Base-by-base conservation (phyloP, 1,284 basidiomycete species). In the Malassezia caprae region DNA sequence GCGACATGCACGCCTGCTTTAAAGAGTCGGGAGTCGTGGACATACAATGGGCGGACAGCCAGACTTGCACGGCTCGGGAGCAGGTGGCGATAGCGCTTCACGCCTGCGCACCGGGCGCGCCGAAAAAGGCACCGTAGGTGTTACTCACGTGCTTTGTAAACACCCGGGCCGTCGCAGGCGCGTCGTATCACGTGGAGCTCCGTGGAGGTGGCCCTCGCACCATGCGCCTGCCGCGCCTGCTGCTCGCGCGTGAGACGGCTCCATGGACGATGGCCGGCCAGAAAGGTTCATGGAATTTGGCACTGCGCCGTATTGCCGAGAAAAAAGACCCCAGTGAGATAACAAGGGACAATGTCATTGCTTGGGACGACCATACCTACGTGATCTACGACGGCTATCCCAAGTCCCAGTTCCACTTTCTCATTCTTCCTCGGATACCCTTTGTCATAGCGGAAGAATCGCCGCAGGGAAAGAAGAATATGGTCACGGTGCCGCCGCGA, bases 381-480 rank as follows among this genome's bases (percentile, higher is more conserved):
- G 86, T 85, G 3, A 80, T 96, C 49, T 88, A 84, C 69, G 90
- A 96, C 77, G 81, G 79, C 17, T 94, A 80, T 72, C 87, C 87
- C 7, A 96, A 96, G 28, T 43, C 53, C 7, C 52, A 50, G 19
- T 49, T 42, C 17, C 21, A 47, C 27, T 46, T 31, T 35, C 49
- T 28, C 10, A 48, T 42, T 41, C 30, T 53, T 3, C 41, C 53
- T 10, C 53, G 53, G 12, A 26, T 55, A 19, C 53, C 48, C 3
- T 46, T 45, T n/a, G 34, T 19, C 24, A 17, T 42, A 6, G 28
- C 27, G 8, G 48, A 46, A 21, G 6, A 43, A 46, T 12, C 30
- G 32, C 3, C 35, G 41, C 31, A 12, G 17, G 42, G n/a, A 11
- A 13, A 21, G 13, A 43, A 7, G 23, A 23, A 21, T 11, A 15